phyloP scores from a whole-genome alignment of 805 yeast genomes.

The Cyberlindnera euphorbiae region DNA sequence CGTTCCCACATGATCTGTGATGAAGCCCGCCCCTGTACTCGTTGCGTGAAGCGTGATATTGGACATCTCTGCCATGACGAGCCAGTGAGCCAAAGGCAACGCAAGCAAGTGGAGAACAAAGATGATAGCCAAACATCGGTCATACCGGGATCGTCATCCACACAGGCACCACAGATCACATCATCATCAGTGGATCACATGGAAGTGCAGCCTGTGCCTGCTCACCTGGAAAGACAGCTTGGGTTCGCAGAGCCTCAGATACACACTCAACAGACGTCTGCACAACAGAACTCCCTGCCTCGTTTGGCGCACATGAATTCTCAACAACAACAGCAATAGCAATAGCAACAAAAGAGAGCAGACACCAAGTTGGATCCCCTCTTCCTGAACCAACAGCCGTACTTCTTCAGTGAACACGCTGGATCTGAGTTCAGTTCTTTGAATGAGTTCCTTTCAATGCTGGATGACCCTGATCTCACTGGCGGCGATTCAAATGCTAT shows the following conservation, averaged over 20 bases:
- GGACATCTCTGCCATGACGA: constrained; percentile 66
- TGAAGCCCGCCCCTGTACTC: constrained; percentile 66
- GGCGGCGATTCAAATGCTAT: constrained; percentile 29
- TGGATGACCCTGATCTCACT: constrained; percentile 77
- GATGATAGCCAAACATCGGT: constrained; percentile 2
- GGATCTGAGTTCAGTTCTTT: constrained; percentile 89
- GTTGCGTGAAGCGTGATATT: constrained; percentile 83
- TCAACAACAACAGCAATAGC: constrained; percentile 6
- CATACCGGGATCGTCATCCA: no score
- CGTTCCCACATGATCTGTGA: constrained; percentile 95
- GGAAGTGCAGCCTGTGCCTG: constrained; percentile 20
- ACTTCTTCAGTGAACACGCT: constrained; percentile 85
- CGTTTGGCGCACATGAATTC: no score
- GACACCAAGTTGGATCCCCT: constrained; percentile 14
- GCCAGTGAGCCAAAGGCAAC: constrained; percentile 24
- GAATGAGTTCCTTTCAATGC: constrained; percentile 83
- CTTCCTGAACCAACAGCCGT: constrained; percentile 52
- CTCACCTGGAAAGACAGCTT: constrained; percentile 18
- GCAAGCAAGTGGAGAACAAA: constrained; percentile 18
- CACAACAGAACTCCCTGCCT: no score
- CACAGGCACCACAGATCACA: no score
- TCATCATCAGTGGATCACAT: constrained; percentile 13
- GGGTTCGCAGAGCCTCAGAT: constrained; percentile 1
- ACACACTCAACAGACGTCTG: background rate
- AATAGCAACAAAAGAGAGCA: constrained; percentile 5